Percentiles rank a stretch among this genome's conserved stretches.
phyloP scores from a whole-genome alignment of 2,329 filamentous ascomycete genomes.

The Fusarium denticulatum region DNA sequence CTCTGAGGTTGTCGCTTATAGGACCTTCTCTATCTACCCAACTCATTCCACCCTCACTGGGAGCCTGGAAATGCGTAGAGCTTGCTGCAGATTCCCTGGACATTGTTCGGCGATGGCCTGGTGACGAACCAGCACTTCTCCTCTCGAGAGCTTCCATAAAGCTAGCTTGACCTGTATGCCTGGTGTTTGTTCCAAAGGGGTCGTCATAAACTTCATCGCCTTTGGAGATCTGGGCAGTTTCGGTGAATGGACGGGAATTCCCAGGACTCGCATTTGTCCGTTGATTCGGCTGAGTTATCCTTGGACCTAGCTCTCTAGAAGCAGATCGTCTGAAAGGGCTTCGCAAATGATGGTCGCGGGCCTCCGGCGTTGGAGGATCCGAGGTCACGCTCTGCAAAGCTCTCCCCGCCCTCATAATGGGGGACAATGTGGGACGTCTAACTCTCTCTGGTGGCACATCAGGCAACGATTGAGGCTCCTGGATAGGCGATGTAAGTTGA shows the following conservation, averaged over 20 bases:
- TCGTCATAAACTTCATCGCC: conserved; percentile 40
- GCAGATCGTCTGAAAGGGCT: conserved; percentile 63
- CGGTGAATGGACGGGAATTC: conserved; percentile 29
- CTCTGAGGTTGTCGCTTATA: conserved; percentile 49
- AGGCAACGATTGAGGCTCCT: conserved; percentile 47
- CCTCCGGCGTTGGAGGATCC: conserved; percentile 66
- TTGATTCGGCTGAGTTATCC: conserved; percentile 40
- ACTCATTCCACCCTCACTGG: conserved; percentile 54
- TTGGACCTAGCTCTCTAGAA: conserved; percentile 49
- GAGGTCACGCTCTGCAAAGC: conserved; percentile 68
- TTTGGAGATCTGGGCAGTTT: conserved; percentile 15
- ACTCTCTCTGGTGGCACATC: conserved; percentile 45
- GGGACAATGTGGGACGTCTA: conserved; percentile 60
- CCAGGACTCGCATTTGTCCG: conserved; percentile 47
- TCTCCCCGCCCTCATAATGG: conserved; percentile 67
- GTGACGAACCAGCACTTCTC: conserved; percentile 32
- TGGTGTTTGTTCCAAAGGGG: conserved; percentile 42
- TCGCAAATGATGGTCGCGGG: conserved; percentile 60
- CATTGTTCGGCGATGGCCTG: conserved; percentile 18
- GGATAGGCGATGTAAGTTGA: conserved; percentile 52
- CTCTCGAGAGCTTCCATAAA: conserved; percentile 48
- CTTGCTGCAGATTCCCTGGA: conserved; percentile 45
- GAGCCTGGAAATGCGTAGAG: conserved; percentile 47
- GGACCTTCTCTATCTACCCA: conserved; percentile 54
- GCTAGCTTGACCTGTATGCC: conserved; percentile 44